Percentiles rank a stretch among this genome's conserved stretches.
Conservation (phyloP, 257 asterid genomes). For the Solanum sparsipilum region DNA sequence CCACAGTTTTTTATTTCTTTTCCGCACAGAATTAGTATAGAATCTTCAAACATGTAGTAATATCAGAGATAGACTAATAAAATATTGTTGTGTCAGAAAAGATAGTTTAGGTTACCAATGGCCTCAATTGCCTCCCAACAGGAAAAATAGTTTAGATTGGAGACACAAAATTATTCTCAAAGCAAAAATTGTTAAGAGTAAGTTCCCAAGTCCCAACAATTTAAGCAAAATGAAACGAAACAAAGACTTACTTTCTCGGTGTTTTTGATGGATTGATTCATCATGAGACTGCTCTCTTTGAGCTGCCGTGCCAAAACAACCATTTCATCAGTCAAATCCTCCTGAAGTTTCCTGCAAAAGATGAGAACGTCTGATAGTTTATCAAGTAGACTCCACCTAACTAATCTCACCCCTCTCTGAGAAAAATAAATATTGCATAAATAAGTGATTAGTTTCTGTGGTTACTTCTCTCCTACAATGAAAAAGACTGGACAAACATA, state of each 20-base stretch:
- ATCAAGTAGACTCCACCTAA: neutral
- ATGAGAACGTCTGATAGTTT: neutral
- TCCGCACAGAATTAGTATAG: neutral
- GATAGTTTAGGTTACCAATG: neutral
- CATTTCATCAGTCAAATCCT: constrained; percentile 85
- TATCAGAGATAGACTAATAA: neutral
- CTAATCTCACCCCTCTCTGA: neutral
- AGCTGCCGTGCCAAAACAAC: constrained; percentile 75
- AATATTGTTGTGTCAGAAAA: neutral
- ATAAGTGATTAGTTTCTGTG: neutral
- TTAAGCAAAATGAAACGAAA: neutral
- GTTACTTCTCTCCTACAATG: neutral
- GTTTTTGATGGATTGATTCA: constrained; percentile 71
- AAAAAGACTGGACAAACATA: neutral
- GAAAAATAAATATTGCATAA: neutral
- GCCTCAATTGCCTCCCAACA: neutral
- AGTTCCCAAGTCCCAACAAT: neutral
- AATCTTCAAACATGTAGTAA: neutral
- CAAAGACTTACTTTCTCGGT: constrained; percentile 55
- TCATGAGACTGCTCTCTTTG: constrained; percentile 76
- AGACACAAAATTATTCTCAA: neutral
- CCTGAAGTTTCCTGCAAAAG: constrained; percentile 72
- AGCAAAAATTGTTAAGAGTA: neutral
- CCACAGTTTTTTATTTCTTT: neutral
- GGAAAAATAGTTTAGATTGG: neutral